These are phyloP conservation scores for Leccinum subgranulosum DNA, from an alignment of 768 basidiomycete species.

Conservation along the genomic window DNA sequence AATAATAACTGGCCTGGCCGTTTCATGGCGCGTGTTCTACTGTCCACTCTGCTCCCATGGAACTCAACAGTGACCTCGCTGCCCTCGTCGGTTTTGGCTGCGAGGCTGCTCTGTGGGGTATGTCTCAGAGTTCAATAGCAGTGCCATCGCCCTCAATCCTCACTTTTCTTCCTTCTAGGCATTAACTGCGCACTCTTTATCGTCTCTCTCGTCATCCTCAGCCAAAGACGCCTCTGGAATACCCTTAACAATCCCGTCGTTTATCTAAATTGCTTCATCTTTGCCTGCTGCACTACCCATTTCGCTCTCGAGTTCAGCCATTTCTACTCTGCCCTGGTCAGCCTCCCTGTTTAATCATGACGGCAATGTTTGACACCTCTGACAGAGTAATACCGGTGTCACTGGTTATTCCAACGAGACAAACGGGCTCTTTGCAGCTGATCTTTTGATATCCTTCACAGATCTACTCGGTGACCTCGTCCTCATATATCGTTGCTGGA, in stretches of 20 bases:
- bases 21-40: neutral
- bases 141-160: neutral
- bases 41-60: slow-evolving; percentile 11
- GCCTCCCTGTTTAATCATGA: slow-evolving; percentile 5
- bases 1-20: neutral
- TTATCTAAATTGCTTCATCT: slow-evolving; percentile 29
- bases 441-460: slow-evolving; percentile 35
- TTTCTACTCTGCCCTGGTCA: slow-evolving; percentile 32
- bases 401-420: slow-evolving; percentile 31
- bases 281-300: slow-evolving; percentile 32
- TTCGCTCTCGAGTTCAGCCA: slow-evolving; percentile 37
- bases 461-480: slow-evolving; percentile 36
- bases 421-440: slow-evolving; percentile 28
- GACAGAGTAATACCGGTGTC: slow-evolving; percentile 29
- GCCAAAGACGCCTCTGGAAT: slow-evolving; percentile 5
- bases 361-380: neutral
- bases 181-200: slow-evolving; percentile 28
- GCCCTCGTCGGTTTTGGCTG: slow-evolving; percentile 37
- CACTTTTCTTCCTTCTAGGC: slow-evolving; percentile 1
- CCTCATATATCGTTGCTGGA: slow-evolving; percentile 42
- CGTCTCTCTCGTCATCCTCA: slow-evolving; percentile 26
- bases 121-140: neutral
- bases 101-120: slow-evolving; percentile 38
- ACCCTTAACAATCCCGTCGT: slow-evolving; percentile 25
- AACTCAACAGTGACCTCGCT: slow-evolving; percentile 29